phyloP scores from a whole-genome alignment of 345 rosid species.

The Xanthoceras sorbifolium region DNA sequence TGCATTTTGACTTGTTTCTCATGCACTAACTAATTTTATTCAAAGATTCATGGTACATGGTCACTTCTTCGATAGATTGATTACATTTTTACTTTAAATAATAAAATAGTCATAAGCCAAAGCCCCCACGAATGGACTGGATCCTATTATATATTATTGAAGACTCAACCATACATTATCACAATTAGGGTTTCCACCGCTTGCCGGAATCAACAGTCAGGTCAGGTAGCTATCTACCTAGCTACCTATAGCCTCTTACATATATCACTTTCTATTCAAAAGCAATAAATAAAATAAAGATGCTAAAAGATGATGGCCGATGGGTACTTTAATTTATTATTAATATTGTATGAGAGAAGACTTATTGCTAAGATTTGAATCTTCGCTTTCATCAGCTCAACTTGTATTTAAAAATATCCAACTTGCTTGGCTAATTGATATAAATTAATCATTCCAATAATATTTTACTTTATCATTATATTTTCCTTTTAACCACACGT shows the following conservation, averaged over 20 bases:
- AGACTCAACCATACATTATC: conserved; percentile 5
- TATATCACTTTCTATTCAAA: no score
- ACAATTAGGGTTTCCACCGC: background rate
- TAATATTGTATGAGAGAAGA: background rate
- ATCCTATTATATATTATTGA: background rate
- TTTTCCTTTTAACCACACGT: no score
- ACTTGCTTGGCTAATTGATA: background rate
- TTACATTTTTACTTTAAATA: background rate
- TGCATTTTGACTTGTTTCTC: background rate
- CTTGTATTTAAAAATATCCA: background rate
- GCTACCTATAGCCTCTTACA: background rate
- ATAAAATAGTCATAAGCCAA: background rate
- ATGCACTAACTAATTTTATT: background rate
- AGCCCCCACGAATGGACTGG: conserved; percentile 24
- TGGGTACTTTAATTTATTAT: no score
- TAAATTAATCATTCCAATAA: background rate
- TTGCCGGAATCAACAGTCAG: background rate
- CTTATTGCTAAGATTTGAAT: background rate
- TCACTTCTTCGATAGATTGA: conserved; percentile 1
- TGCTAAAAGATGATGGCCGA: no score
- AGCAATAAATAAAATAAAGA: no score
- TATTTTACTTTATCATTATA: background rate
- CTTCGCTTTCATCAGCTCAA: background rate
- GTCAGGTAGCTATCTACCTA: background rate
- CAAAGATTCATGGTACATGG: conserved; percentile 32